These are phyloP conservation scores for Fusarium anthophilum DNA, from an alignment of 2,329 filamentous ascomycete species.

Conservation along the genomic window DNA sequence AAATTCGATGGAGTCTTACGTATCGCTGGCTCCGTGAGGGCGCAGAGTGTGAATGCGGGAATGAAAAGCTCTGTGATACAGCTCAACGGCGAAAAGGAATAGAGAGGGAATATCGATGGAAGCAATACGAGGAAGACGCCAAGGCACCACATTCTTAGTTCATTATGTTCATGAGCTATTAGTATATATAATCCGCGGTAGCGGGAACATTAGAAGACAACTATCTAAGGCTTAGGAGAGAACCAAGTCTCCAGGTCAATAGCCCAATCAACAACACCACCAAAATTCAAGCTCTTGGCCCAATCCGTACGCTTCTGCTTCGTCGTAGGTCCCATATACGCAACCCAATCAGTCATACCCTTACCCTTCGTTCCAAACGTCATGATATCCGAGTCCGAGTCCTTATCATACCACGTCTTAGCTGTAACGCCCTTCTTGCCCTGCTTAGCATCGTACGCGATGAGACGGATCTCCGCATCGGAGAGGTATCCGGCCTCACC, in stretches of 20 bases:
- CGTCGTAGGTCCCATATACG: conserved; percentile 42
- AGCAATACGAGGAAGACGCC: conserved; percentile 44
- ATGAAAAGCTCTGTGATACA: conserved; percentile 61
- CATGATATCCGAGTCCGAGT: conserved; percentile 39
- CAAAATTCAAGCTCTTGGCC: conserved; percentile 42
- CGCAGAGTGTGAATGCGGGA: conserved; percentile 60
- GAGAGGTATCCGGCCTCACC: conserved; percentile 39
- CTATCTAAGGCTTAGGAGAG: conserved; percentile 27
- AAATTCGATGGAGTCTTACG: conserved; percentile 64
- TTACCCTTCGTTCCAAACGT: conserved; percentile 32
- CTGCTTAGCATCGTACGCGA: conserved; percentile 33
- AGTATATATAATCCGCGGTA: background rate
- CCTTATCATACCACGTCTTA: conserved; percentile 33
- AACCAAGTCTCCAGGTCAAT: conserved; percentile 43
- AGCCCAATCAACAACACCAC: conserved; percentile 46
- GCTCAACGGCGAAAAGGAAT: conserved; percentile 57
- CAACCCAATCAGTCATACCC: conserved; percentile 44
- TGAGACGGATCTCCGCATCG: conserved; percentile 44
- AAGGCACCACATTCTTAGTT: background rate
- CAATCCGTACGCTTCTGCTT: conserved; percentile 35
- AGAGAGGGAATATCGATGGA: conserved; percentile 62
- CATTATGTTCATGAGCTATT: conserved; percentile 7
- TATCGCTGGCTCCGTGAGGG: conserved; percentile 62
- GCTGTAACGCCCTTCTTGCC: conserved; percentile 26
- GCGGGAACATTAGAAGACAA: background rate